Evolutionary conservation across 2,329 filamentous ascomycete species (phyloP).

Genomic region (Dichotomopilus funicola): DNA sequence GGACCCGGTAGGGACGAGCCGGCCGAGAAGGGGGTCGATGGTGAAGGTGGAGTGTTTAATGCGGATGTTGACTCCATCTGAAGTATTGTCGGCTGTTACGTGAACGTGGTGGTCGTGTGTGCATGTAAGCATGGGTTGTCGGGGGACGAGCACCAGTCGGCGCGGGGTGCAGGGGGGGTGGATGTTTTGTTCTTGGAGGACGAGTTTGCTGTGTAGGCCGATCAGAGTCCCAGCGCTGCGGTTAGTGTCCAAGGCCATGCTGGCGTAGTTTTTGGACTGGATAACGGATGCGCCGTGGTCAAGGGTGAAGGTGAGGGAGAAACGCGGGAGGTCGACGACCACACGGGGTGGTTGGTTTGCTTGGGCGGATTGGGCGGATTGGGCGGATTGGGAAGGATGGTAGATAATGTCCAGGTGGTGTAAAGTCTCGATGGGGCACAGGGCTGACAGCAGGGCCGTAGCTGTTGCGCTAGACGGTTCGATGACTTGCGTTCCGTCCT

Average conservation of each 20-base stretch:
- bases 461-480: conserved; percentile 32
- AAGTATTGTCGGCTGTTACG: conserved; percentile 31
- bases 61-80: conserved; percentile 4
- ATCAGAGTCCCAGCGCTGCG: conserved; percentile 43
- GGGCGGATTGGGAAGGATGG: too few relatives aligned
- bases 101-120: conserved; percentile 26
- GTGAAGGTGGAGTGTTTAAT: conserved; percentile 37
- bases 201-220: conserved; percentile 44
- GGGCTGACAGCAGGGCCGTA: conserved; percentile 25
- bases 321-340: conserved; percentile 39
- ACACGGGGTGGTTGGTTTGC: conserved; percentile 21
- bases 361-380: too few relatives aligned
- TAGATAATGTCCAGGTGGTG: conserved; percentile 32
- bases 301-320: conserved; percentile 43
- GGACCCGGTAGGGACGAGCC: conserved; percentile 43
- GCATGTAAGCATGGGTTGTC: conserved; percentile 27
- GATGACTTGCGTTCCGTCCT: conserved; percentile 24
- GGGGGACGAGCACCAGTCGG: conserved; percentile 32
- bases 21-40: conserved; percentile 44
- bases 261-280: conserved; percentile 43
- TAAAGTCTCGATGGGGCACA: conserved; percentile 33
- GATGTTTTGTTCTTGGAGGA: conserved; percentile 31
- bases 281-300: conserved; percentile 25
- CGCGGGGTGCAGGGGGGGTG: background rate
- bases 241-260: conserved; percentile 40